Conservation (phyloP, 441 rosid species). For the Daphne laureola region DNA sequence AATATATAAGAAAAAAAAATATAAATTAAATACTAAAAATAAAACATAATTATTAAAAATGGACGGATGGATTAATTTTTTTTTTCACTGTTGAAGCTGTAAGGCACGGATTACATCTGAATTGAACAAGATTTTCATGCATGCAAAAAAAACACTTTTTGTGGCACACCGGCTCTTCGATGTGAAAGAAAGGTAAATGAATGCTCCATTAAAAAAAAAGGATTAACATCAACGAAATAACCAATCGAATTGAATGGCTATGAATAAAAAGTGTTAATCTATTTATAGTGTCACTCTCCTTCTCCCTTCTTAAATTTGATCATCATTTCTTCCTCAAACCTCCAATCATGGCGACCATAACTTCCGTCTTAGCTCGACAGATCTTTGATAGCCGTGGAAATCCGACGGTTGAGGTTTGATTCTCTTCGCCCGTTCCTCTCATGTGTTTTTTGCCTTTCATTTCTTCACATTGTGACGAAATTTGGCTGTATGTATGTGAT, state of each 20-base stretch:
- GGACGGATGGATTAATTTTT: too few species aligned
- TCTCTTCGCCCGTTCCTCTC: background rate
- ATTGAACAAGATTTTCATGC: too few species aligned
- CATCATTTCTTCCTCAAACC: background rate
- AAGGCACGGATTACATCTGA: too few species aligned
- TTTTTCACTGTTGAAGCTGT: too few species aligned
- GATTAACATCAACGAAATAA: background rate
- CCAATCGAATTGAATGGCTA: too few species aligned
- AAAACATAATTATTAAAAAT: too few species aligned
- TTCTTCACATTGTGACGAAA: background rate
- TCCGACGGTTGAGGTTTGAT: slow-evolving; percentile 84
- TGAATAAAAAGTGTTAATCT: too few species aligned
- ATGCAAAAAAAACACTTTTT: too few species aligned
- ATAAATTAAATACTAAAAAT: too few species aligned
- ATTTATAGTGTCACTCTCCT: background rate
- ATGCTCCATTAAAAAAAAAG: background rate
- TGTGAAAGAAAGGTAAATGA: too few species aligned
- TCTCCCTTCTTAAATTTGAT: background rate
- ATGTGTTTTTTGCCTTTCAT: background rate
- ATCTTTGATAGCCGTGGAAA: slow-evolving; percentile 98
- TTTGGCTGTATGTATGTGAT: slow-evolving; percentile 6
- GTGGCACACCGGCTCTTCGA: too few species aligned
- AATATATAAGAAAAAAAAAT: too few species aligned
- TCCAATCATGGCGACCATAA: slow-evolving; percentile 45
- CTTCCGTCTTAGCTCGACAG: slow-evolving; percentile 66